Conservation (phyloP, 2,329 filamentous ascomycete genomes). For the Podosphaera leucotricha region DNA sequence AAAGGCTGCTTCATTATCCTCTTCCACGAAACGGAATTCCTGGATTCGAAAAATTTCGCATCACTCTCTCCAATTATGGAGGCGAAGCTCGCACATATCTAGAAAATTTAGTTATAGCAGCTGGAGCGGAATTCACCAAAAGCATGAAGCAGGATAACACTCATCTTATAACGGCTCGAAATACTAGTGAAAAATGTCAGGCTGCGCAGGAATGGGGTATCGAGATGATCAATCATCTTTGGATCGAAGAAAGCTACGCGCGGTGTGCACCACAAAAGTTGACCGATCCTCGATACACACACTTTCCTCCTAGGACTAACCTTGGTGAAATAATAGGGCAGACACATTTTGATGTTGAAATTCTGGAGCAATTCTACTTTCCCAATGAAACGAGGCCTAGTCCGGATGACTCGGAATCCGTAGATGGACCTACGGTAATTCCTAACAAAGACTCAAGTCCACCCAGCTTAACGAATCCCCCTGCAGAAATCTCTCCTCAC, state of each 20-base stretch:
- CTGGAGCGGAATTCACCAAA: conserved; percentile 77
- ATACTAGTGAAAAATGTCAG: conserved; percentile 75
- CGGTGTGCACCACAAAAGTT: conserved; percentile 56
- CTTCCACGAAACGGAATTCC: conserved; percentile 52
- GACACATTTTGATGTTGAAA: conserved; percentile 47
- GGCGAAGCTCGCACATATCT: conserved; percentile 84
- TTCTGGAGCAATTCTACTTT: conserved; percentile 42
- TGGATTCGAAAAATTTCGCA: conserved; percentile 51
- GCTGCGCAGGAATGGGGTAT: conserved; percentile 87
- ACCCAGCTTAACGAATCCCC: conserved; percentile 1
- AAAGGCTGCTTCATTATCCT: conserved; percentile 74
- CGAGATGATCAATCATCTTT: conserved; percentile 76
- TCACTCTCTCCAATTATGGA: conserved; percentile 90
- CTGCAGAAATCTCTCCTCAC: conserved; percentile 1
- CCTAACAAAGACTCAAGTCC: conserved; percentile 18
- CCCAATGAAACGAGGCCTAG: conserved; percentile 18
- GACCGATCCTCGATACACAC: conserved; percentile 52
- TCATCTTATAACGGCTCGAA: conserved; percentile 78
- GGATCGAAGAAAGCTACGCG: conserved; percentile 93
- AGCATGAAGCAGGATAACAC: conserved; percentile 91
- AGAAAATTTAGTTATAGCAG: conserved; percentile 68
- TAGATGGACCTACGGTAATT: conserved; percentile 22
- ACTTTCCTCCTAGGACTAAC: conserved; percentile 77
- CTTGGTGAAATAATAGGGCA: conserved; percentile 82
- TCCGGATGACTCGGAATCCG: conserved; percentile 18